Base-by-base conservation (phyloP, 768 basidiomycete genomes). In the Psilocybe subaeruginosa region DNA sequence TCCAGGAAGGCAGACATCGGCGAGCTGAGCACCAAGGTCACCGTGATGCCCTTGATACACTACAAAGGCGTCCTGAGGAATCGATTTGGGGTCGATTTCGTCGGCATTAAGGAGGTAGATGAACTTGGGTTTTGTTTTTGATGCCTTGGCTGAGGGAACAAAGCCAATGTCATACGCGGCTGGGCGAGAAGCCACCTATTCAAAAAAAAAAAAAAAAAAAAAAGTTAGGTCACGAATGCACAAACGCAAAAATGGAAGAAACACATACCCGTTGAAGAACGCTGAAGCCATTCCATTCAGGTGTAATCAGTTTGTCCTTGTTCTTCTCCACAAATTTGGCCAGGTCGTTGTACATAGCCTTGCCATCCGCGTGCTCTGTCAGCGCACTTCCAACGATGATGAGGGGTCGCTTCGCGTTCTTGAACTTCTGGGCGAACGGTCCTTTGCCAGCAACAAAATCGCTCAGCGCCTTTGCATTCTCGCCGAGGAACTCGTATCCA, bases 21-120 rank as follows among this genome's bases (percentile, higher is more conserved):
- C 97, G 23, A 95, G 87, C 69, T 95, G 93, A 2, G 97, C 97
- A 37, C 97, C 97, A 57, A 93, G 80, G 73, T 99, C 97, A 68
- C 97, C 97, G 71, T 99, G 97, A 74, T 98, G 96, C 37, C 97
- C 97, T 70, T 99, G 97, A 75, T 99, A 99, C 12, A 99, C 97
- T 49, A 99, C 96, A 69, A 99, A 99, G 3, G 97, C 95, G 68
- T 94, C 86, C 59, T 85, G 79, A 31, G 97, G 96, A 61, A 99
- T 96, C 3, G 90, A 86, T 53, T 86, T 84, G 43, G 94, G 91
- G 72, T 95, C 87, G 56, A 99, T 76, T 70, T 98, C 96, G 69
- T 99, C 97, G 6, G 97, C 95, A 73, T 96, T 96, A 60, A 99
- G 85, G 54, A 99, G 89, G 78, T 97, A 98, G 65, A 99, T 78